A percentile compares a stretch with the other conserved stretches of the same genome.
These are phyloP conservation scores for Cercospora sp. DNA, from an alignment of 2,329 filamentous ascomycete species.

Conservation along the genomic window DNA sequence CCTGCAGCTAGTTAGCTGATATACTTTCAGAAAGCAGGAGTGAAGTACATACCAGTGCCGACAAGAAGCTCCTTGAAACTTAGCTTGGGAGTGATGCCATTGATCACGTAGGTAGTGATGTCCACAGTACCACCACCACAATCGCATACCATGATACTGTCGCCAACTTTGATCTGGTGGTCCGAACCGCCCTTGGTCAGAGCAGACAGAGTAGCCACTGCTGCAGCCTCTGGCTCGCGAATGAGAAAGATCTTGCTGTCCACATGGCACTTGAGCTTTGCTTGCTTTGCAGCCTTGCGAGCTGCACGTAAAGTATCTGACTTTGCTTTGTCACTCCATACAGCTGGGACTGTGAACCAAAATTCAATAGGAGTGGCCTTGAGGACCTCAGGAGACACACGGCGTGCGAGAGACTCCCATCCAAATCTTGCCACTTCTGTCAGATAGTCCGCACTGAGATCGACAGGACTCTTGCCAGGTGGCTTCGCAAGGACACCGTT, in stretches of 20 bases:
- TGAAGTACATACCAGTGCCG: conserved; percentile 14
- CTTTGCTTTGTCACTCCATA: conserved; percentile 78
- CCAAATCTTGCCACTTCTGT: conserved; percentile 11
- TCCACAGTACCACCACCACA: conserved; percentile 24
- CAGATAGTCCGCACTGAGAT: conserved; percentile 20
- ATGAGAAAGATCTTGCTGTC: conserved; percentile 54
- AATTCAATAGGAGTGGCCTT: conserved; percentile 69
- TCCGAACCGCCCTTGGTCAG: conserved; percentile 4
- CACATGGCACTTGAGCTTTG: conserved; percentile 55
- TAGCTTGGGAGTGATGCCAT: conserved; percentile 1
- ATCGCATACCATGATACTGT: conserved; percentile 21
- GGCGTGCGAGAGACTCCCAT: neutral
- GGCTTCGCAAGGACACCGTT: conserved; percentile 11
- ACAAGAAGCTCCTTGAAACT: conserved; percentile 18
- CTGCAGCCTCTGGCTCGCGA: conserved; percentile 74
- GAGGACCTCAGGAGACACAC: conserved; percentile 11
- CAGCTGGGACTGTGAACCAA: conserved; percentile 74
- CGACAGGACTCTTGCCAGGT: conserved; percentile 3
- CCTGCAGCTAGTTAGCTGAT: too few species aligned
- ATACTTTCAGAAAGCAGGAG: too few species aligned
- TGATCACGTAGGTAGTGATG: conserved; percentile 20
- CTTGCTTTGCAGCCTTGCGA: conserved; percentile 71
- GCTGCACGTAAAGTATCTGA: conserved; percentile 74
- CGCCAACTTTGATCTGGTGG: conserved; percentile 7
- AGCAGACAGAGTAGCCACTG: conserved; percentile 47